A percentile compares a stretch with the other conserved stretches of the same genome.
Conservation (phyloP, 2,329 filamentous ascomycete genomes). For the Remersonia thermophila region DNA sequence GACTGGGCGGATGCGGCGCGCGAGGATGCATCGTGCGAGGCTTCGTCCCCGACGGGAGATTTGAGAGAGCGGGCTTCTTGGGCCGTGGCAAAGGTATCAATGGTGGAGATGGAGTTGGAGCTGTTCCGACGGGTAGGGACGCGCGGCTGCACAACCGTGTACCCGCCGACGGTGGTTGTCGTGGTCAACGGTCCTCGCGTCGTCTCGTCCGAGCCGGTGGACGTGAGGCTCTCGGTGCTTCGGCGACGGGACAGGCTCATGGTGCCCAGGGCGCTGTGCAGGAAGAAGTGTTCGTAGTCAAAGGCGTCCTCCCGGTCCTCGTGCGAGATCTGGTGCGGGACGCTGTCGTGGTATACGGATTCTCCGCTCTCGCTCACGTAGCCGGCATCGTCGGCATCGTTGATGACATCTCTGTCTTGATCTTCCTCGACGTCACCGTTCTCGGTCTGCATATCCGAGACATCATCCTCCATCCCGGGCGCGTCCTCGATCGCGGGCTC, state of each 20-base stretch:
- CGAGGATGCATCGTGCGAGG: constrained; percentile 7
- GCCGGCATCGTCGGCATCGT: constrained; percentile 25
- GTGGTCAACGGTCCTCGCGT: constrained; percentile 36
- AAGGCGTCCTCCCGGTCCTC: constrained; percentile 93
- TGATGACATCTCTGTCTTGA: constrained; percentile 20
- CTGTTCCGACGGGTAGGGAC: constrained; percentile 30
- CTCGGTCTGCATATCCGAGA: constrained; percentile 29
- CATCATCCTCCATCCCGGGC: constrained; percentile 25
- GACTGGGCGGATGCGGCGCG: constrained; percentile 17
- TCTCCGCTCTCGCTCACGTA: constrained; percentile 51
- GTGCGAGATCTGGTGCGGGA: constrained; percentile 56
- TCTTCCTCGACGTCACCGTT: constrained; percentile 23
- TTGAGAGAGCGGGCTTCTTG: constrained; percentile 34
- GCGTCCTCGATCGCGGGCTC: constrained; percentile 14
- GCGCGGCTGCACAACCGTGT: too few species aligned
- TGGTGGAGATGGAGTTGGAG: constrained; percentile 36
- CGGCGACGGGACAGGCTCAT: constrained; percentile 44
- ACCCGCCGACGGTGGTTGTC: constrained; percentile 10
- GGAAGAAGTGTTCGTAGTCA: constrained; percentile 91
- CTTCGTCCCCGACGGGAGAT: constrained; percentile 19
- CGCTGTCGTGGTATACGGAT: constrained; percentile 49
- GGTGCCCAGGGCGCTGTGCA: constrained; percentile 81
- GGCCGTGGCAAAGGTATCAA: constrained; percentile 46
- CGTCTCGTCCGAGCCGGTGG: constrained; percentile 50
- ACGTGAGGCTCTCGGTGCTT: constrained; percentile 43